Conservation (phyloP, 257 asterid species). For the Linaria vulgaris region DNA sequence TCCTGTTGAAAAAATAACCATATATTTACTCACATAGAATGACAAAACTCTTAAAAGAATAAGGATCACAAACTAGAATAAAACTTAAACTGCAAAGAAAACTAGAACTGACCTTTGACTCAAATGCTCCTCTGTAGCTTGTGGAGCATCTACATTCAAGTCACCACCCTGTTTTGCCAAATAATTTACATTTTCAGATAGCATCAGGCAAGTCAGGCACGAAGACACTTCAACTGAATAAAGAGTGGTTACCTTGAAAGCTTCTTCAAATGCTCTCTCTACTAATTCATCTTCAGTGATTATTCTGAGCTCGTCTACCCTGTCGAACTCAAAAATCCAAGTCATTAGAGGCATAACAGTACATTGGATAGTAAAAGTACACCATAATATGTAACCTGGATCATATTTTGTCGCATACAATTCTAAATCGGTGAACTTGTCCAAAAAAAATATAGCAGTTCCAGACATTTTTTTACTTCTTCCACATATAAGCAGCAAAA, state of each 20-base stretch:
- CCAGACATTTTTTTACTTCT: too few relatives aligned
- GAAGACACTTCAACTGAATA: neutral
- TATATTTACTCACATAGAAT: neutral
- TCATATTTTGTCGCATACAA: constrained; percentile 1
- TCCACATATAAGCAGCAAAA: too few relatives aligned
- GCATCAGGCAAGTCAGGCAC: constrained; percentile 20
- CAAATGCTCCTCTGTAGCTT: constrained; percentile 31
- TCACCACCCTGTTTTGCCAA: constrained; percentile 47
- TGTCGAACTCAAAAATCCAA: constrained; percentile 29
- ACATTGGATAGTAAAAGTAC: constrained; percentile 3
- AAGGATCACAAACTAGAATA: neutral
- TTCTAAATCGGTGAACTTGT: neutral
- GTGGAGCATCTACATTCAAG: constrained; percentile 33
- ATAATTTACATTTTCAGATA: constrained; percentile 15
- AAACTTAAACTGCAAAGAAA: neutral
- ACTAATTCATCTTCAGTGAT: constrained; percentile 77
- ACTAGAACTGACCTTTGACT: constrained; percentile 44
- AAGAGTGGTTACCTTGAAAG: constrained; percentile 58
- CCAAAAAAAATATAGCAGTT: neutral
- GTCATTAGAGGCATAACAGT: constrained; percentile 13
- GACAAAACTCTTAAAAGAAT: constrained; percentile 3
- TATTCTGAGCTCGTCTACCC: constrained; percentile 83
- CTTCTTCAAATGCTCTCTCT: constrained; percentile 74
- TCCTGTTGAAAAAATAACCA: neutral
- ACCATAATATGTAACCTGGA: constrained; percentile 6